Percentiles rank a stretch among this genome's conserved stretches.
phyloP scores from a whole-genome alignment of 495 filamentous ascomycete species.

The Penicillium pancosmium region DNA sequence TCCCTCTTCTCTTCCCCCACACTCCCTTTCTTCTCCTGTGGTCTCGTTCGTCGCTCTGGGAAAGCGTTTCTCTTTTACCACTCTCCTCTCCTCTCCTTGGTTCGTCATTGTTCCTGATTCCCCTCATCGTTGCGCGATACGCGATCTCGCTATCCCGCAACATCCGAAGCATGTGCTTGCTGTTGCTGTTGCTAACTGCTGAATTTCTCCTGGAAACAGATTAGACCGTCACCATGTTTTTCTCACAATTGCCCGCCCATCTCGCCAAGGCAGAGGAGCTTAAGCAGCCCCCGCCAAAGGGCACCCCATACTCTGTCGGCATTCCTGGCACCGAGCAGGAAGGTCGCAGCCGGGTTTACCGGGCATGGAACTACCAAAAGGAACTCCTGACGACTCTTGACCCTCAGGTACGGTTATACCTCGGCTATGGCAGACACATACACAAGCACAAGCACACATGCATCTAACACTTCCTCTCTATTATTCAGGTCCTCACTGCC shows the following conservation, averaged over 20 bases:
- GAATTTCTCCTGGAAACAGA: slow-evolving; percentile 1
- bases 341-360: slow-evolving; percentile 76
- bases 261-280: slow-evolving; percentile 48
- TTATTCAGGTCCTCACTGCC: slow-evolving; percentile 59
- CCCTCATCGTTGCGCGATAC: slow-evolving; percentile 3
- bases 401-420: slow-evolving; percentile 57
- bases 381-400: slow-evolving; percentile 73
- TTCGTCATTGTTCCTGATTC: slow-evolving; percentile 2
- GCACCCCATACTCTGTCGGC: slow-evolving; percentile 57
- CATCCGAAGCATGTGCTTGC: slow-evolving; percentile 7
- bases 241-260: slow-evolving; percentile 39
- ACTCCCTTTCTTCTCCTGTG: slow-evolving; percentile 11
- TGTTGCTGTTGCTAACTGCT: not conserved
- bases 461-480: not conserved
- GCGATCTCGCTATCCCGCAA: too few relatives aligned
- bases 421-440: not conserved
- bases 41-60: slow-evolving; percentile 4
- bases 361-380: slow-evolving; percentile 77
- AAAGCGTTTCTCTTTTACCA: not conserved
- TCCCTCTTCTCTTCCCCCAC: slow-evolving; percentile 11
- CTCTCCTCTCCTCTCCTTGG: not conserved
- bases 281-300: slow-evolving; percentile 44
- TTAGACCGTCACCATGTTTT: slow-evolving; percentile 39
- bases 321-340: slow-evolving; percentile 73
- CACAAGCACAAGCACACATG: not conserved